A percentile compares a stretch with the other conserved stretches of the same genome.
phyloP scores from a whole-genome alignment of 495 filamentous ascomycete genomes.

The Aspergillus conjunctus region DNA sequence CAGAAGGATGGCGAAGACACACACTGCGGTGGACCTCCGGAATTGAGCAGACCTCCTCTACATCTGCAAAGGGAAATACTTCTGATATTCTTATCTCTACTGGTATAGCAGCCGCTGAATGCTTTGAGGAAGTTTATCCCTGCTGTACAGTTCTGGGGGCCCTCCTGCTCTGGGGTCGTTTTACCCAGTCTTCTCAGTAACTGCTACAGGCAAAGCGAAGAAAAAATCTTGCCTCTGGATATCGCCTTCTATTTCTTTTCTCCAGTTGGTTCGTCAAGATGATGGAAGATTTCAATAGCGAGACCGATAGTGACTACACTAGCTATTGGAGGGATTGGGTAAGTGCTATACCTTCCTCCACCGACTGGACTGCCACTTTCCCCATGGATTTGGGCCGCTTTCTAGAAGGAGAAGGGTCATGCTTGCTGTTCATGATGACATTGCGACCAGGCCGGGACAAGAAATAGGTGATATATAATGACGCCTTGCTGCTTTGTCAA shows the following conservation, averaged over 20 bases:
- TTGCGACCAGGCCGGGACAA: not conserved
- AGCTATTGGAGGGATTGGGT: slow-evolving; percentile 99
- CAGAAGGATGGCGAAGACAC: slow-evolving; percentile 27
- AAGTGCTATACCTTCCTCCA: slow-evolving; percentile 43
- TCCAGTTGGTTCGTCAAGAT: slow-evolving; percentile 24
- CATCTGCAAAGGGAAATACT: not conserved
- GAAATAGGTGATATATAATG: not conserved
- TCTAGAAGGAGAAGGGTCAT: slow-evolving; percentile 12
- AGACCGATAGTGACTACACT: slow-evolving; percentile 98
- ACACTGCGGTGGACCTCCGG: slow-evolving; percentile 20
- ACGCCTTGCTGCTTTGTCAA: not conserved
- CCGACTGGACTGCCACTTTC: not conserved
- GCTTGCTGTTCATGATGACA: not conserved
- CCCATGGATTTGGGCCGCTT: not conserved
- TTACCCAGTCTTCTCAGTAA: slow-evolving; percentile 36
- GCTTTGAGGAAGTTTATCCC: slow-evolving; percentile 24
- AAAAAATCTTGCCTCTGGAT: slow-evolving; percentile 27
- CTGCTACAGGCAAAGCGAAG: slow-evolving; percentile 30
- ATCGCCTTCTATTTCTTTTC: not conserved
- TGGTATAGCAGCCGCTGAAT: slow-evolving; percentile 9
- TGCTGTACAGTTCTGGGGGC: slow-evolving; percentile 34
- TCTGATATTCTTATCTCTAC: not conserved
- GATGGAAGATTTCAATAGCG: slow-evolving; percentile 97
- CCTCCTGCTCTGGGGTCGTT: slow-evolving; percentile 30
- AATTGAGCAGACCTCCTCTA: slow-evolving; percentile 5